phyloP scores from a whole-genome alignment of 2,329 filamentous ascomycete genomes.

The Neocatenulostroma microsporum region DNA sequence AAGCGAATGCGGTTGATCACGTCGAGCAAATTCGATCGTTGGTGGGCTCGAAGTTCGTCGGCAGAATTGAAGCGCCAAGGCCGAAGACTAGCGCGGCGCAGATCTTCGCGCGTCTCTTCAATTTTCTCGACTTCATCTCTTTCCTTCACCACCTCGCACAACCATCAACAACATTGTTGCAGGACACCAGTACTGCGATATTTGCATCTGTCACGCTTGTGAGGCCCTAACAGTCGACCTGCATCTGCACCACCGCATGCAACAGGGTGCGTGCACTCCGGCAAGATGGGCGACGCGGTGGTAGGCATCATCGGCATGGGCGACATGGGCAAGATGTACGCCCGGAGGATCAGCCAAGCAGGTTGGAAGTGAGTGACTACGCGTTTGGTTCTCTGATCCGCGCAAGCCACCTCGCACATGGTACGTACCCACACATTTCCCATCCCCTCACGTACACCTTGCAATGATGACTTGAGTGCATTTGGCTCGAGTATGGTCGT shows the following conservation, averaged over 20 bases:
- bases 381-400: no score
- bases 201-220: no score
- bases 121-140: slow-evolving; percentile 4
- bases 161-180: no score
- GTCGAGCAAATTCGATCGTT: neutral
- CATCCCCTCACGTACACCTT: slow-evolving; percentile 17
- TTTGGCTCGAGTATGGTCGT: slow-evolving; percentile 98
- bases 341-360: slow-evolving; percentile 74
- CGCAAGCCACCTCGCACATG: slow-evolving; percentile 20
- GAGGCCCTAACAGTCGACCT: no score
- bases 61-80: slow-evolving; percentile 8
- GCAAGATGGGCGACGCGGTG: slow-evolving; percentile 59
- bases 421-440: slow-evolving; percentile 26
- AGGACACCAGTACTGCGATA: no score
- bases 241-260: no score
- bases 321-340: slow-evolving; percentile 99
- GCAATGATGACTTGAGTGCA: slow-evolving; percentile 99
- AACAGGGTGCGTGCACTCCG: no score
- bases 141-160: no score
- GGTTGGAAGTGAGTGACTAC: slow-evolving; percentile 98
- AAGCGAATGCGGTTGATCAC: neutral
- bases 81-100: slow-evolving; percentile 1
- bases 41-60: slow-evolving; percentile 2
- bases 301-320: slow-evolving; percentile 98
- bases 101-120: neutral